Percentiles rank a stretch among this genome's conserved stretches.
These are phyloP conservation scores for Aspergillus avenaceus DNA, from an alignment of 495 filamentous ascomycete genomes.

Conservation along the genomic window DNA sequence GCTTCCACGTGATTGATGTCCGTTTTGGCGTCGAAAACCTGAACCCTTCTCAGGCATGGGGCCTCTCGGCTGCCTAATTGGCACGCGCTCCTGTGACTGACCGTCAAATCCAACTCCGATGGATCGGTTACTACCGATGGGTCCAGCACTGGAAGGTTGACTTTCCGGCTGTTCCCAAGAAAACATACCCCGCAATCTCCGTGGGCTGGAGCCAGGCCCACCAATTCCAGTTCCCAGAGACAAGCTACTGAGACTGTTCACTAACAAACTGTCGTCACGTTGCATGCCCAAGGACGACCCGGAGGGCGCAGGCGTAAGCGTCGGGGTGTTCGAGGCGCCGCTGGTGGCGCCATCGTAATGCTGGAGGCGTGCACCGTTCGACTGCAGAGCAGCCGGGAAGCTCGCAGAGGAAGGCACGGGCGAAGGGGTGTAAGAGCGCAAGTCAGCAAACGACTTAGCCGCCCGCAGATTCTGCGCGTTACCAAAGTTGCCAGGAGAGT, in stretches of 20 bases:
- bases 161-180: slow-evolving; percentile 59
- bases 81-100: slow-evolving; percentile 60
- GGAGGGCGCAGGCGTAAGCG: slow-evolving; percentile 70
- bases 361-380: slow-evolving; percentile 62
- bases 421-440: slow-evolving; percentile 92
- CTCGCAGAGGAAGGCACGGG: slow-evolving; percentile 85
- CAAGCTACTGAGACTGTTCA: slow-evolving; percentile 63
- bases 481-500: slow-evolving; percentile 69
- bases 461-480: slow-evolving; percentile 76
- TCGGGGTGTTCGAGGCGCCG: slow-evolving; percentile 66
- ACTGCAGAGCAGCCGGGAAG: slow-evolving; percentile 69
- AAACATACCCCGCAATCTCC: slow-evolving; percentile 60
- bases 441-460: slow-evolving; percentile 94
- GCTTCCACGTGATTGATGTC: slow-evolving; percentile 76
- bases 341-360: slow-evolving; percentile 55
- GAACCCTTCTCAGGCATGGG: slow-evolving; percentile 71
- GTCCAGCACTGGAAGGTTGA: slow-evolving; percentile 55
- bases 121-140: slow-evolving; percentile 84
- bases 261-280: slow-evolving; percentile 62
- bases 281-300: slow-evolving; percentile 54
- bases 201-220: slow-evolving; percentile 52
- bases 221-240: slow-evolving; percentile 60
- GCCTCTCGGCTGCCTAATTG: slow-evolving; percentile 78
- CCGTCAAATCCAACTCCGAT: slow-evolving; percentile 62
- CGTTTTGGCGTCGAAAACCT: slow-evolving; percentile 75